Base-by-base conservation (phyloP, 2,329 filamentous ascomycete species). In the Alternaria sp. region DNA sequence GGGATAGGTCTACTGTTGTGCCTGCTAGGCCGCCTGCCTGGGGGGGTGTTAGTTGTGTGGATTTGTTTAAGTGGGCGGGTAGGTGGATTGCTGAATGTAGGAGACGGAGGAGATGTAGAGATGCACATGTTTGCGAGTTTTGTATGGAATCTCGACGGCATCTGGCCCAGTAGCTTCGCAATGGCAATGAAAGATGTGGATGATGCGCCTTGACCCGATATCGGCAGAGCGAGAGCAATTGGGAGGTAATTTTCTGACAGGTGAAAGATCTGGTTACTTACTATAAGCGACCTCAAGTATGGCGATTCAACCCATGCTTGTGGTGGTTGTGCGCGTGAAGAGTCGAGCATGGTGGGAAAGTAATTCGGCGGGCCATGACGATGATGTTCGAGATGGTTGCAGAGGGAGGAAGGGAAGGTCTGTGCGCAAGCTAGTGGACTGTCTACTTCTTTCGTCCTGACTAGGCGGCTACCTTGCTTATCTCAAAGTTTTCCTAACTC, bases 1-100 rank as follows among this genome's bases (percentile, higher is more conserved):
- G 92, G 60, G 94, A 94, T 75, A 97, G 90, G 87, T 99, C 96
- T 81, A 98, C 96, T 14, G 94, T 97, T 51, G 96, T 96, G 78
- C 96, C 96, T 71, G 96, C 96, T 70, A 97, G 84, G 76, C 90
- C 96, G 80, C 96, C 96, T 71, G 96, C 93, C 85, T 91, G 74
- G 56, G 61, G 55, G 25, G 53, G 30, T n/a, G 44, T 44, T n/a
- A 46, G 51, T 57, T 30, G 18, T 26, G 33, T 25, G 9, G 18
- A 37, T 8, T 8, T 33, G 6, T 33, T 6, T 33, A 6, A 8
- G 7, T 33, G 30, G 6, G 30, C 15, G 30, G 30, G 30, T 33
- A 3, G 12, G 12, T 33, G 14, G 30, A 8, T 15, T 33, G 30
- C 1, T 15, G 30, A 15, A 6, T 33, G 12, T 15, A 15, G 30